phyloP scores from a whole-genome alignment of 257 asterid genomes.

The Voacanga thouarsii region DNA sequence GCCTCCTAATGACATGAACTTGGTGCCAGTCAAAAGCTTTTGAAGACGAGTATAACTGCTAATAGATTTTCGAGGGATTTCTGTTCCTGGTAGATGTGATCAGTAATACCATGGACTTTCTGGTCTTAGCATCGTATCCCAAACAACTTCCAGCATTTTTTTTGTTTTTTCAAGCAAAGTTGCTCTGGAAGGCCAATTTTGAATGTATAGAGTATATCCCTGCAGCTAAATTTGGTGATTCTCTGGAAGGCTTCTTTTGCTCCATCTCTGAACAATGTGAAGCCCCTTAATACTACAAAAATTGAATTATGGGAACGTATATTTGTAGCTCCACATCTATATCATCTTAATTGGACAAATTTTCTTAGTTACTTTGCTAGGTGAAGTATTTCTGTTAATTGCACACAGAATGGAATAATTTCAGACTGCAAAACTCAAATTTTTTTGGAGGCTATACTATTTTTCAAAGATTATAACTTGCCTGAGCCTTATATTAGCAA shows the following conservation, averaged over 20 bases:
- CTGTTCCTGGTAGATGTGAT: background rate
- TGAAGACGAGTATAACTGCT: background rate
- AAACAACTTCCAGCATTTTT: background rate
- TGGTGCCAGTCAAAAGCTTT: background rate
- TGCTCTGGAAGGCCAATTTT: background rate
- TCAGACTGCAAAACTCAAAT: background rate
- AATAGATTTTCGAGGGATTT: background rate
- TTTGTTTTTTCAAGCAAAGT: background rate
- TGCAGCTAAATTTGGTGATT: background rate
- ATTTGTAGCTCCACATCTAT: background rate
- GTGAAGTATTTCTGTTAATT: background rate
- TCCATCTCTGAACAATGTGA: no score
- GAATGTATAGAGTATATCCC: background rate
- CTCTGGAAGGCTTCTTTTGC: constrained; percentile 2
- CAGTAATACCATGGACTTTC: background rate
- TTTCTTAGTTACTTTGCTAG: background rate
- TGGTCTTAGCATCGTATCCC: background rate
- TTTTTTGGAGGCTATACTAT: background rate
- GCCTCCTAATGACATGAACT: constrained; percentile 2
- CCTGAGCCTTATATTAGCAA: background rate
- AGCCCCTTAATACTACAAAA: background rate
- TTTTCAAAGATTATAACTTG: constrained; percentile 1
- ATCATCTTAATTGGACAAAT: background rate
- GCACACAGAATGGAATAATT: background rate
- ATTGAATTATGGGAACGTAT: background rate